Evolutionary conservation across 1,284 basidiomycete genomes (phyloP).

Genomic region (Pterula multifida): DNA sequence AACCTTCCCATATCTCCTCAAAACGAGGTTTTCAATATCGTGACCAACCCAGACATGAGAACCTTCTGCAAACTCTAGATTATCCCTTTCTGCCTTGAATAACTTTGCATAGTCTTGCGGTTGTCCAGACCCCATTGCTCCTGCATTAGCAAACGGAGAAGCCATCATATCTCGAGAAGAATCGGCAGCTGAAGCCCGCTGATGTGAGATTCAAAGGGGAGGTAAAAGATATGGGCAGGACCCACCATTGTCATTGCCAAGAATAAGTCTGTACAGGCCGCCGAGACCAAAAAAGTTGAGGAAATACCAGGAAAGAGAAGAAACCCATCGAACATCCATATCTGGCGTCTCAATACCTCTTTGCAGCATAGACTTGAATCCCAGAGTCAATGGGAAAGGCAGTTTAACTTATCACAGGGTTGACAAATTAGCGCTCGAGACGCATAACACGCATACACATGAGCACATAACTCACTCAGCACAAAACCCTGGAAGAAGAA

Average conservation of each 20-base stretch:
- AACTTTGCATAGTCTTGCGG: slow-evolving; percentile 83
- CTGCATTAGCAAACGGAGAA: slow-evolving; percentile 61
- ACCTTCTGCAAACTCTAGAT: slow-evolving; percentile 84
- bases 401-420: slow-evolving; percentile 64
- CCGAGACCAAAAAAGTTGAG: slow-evolving; percentile 97
- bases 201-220: slow-evolving; percentile 8
- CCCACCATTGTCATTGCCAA: slow-evolving; percentile 86
- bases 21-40: slow-evolving; percentile 68
- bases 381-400: slow-evolving; percentile 92
- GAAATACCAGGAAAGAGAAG: slow-evolving; percentile 98
- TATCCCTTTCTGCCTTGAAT: slow-evolving; percentile 88
- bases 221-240: slow-evolving; percentile 6
- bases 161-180: slow-evolving; percentile 63
- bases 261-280: slow-evolving; percentile 86
- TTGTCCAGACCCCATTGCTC: slow-evolving; percentile 36
- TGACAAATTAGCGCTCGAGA: slow-evolving; percentile 1
- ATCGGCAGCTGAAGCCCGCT: slow-evolving; percentile 50
- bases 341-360: slow-evolving; percentile 92
- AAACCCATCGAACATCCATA: slow-evolving; percentile 98
- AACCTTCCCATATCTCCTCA: slow-evolving; percentile 58
- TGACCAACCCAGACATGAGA: slow-evolving; percentile 73
- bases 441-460: slow-evolving; percentile 2
- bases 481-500: slow-evolving; percentile 99
- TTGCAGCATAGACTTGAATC: slow-evolving; percentile 99
- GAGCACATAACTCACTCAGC: slow-evolving; percentile 79